Evolutionary conservation across 768 basidiomycete genomes (phyloP), one percentile per base, ranked within the genome.

Genomic region (Leucogyrophana mollusca): DNA sequence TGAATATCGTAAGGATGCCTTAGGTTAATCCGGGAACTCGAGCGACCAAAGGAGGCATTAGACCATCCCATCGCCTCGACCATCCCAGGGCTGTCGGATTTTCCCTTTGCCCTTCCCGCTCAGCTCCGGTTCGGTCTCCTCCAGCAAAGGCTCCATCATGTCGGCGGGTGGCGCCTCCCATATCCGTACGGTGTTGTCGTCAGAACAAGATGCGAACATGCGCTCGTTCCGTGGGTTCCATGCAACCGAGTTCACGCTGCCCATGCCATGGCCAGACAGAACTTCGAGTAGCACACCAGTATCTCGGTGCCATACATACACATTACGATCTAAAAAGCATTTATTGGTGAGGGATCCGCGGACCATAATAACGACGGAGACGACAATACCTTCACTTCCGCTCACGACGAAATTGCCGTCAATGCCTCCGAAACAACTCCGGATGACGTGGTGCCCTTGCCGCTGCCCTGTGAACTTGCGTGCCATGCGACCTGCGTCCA

Each of bases 181-280:
- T 73, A 95, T 86, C 50, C 93, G 83, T 56, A 99, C 83, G 14
- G 87, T 90, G 45, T 73, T 70, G 69, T 99, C 95, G 63, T 99
- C 95, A 35, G 92, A 92, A 65, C 93, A 96, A 34, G 90, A 93
- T 24, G 96, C 96, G 69, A 98, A 97, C 85, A 97, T 88, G 47
- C 85, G 82, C 54, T 83, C 79, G 60, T 92, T 87, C 40, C 75
- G 74, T 16, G 92, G 93, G 65, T 96, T 94, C 96, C 96, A 99
- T 27, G 94, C 87, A 13, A 98, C 94, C 11, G 89, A 85, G 64
- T 97, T 99, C 51, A 99, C 94, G 51, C 87, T 89, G 33, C 93
- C 94, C 47, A 72, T 71, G n/a, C 82, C 84, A 57, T 98, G 95
- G 0, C 96, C 96, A 3, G 79, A 64, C 3, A 99, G 77, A n/a